phyloP scores from a whole-genome alignment of 1,139 yeast species.

The Meyerozyma athensensis region DNA sequence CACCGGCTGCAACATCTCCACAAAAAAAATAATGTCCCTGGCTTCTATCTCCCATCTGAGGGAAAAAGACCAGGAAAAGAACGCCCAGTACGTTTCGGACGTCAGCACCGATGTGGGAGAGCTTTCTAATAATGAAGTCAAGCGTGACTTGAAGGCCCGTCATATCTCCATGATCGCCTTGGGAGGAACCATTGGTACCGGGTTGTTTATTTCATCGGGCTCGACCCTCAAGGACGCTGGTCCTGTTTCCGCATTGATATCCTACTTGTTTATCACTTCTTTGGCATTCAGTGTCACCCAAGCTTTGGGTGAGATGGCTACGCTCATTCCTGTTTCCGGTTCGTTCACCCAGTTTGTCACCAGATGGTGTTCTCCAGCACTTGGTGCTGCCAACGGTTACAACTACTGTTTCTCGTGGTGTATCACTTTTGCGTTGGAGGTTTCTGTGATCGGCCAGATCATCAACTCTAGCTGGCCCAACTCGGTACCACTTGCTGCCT shows the following conservation, averaged over 20 bases:
- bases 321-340: slow-evolving; percentile 64
- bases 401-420: slow-evolving; percentile 88
- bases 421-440: slow-evolving; percentile 75
- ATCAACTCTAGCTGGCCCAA: slow-evolving; percentile 67
- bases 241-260: slow-evolving; percentile 64
- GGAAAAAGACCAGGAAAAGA: slow-evolving; percentile 4
- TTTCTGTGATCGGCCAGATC: slow-evolving; percentile 75
- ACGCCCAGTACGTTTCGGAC: slow-evolving; percentile 10
- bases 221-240: slow-evolving; percentile 58
- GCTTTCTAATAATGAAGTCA: slow-evolving; percentile 8
- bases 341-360: slow-evolving; percentile 53
- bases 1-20: background rate
- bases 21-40: background rate
- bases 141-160: slow-evolving; percentile 9
- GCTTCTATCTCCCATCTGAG: background rate
- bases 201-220: slow-evolving; percentile 56
- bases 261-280: slow-evolving; percentile 62
- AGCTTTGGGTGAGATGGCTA: slow-evolving; percentile 73
- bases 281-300: slow-evolving; percentile 64
- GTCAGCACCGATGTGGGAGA: slow-evolving; percentile 7
- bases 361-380: slow-evolving; percentile 62
- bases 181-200: slow-evolving; percentile 63
- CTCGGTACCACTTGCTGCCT: slow-evolving; percentile 66
- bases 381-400: slow-evolving; percentile 82
- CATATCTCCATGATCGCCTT: slow-evolving; percentile 16